phyloP scores from a whole-genome alignment of 1,284 basidiomycete genomes.

The Salmacisia buchloeana region DNA sequence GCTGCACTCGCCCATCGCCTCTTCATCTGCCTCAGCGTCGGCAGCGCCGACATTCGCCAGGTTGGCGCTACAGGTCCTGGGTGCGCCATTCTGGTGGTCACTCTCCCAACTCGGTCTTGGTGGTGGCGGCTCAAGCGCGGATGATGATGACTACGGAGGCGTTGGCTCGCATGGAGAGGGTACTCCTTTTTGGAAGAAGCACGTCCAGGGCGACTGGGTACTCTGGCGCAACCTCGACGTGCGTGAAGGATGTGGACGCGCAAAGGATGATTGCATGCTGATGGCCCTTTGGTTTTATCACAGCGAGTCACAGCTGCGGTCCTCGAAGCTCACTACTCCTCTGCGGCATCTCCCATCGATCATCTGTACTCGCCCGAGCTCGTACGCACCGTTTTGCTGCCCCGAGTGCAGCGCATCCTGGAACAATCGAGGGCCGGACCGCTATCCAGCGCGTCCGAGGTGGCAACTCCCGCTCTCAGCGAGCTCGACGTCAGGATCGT shows the following conservation, averaged over 20 bases:
- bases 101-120: slow-evolving; percentile 71
- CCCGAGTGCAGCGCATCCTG: slow-evolving; percentile 1
- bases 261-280: background rate
- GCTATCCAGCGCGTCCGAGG: background rate
- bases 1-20: slow-evolving; percentile 58
- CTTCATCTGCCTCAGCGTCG: background rate
- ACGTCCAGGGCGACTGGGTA: slow-evolving; percentile 68
- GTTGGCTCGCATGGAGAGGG: background rate
- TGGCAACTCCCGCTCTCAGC: slow-evolving; percentile 51
- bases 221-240: slow-evolving; percentile 62
- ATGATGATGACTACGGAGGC: slow-evolving; percentile 24
- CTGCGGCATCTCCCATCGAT: background rate
- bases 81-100: slow-evolving; percentile 58
- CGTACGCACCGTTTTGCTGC: slow-evolving; percentile 12
- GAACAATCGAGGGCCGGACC: background rate
- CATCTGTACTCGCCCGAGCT: slow-evolving; percentile 2
- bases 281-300: slow-evolving; percentile 51
- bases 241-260: slow-evolving; percentile 7
- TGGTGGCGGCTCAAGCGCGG: slow-evolving; percentile 60
- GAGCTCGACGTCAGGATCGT: slow-evolving; percentile 66
- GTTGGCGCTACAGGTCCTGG: background rate
- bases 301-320: slow-evolving; percentile 11
- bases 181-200: slow-evolving; percentile 56
- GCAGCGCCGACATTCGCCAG: background rate
- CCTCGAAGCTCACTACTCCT: slow-evolving; percentile 12